A percentile compares a stretch with the other conserved stretches of the same genome.
phyloP scores from a whole-genome alignment of 2,329 filamentous ascomycete species.

The Epichloe baconii region DNA sequence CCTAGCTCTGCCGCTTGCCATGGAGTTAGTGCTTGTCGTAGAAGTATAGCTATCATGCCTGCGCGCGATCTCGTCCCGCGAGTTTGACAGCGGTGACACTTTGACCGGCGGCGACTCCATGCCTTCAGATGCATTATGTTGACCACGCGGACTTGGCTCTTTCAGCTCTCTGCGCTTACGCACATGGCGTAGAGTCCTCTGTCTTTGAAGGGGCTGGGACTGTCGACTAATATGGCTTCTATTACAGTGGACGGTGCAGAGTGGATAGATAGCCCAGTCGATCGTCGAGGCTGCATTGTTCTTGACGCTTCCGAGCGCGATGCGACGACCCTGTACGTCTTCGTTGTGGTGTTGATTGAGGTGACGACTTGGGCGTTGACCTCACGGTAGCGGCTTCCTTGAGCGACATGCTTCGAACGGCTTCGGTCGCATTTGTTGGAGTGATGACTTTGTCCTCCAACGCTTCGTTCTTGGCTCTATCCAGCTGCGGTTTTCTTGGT shows the following conservation, averaged over 20 bases:
- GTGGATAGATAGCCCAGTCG: constrained; percentile 40
- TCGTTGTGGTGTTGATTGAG: constrained; percentile 11
- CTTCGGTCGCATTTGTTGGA: constrained; percentile 39
- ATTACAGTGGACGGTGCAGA: constrained; percentile 44
- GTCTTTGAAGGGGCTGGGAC: constrained; percentile 26
- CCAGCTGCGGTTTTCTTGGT: background rate
- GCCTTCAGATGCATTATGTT: constrained; percentile 6
- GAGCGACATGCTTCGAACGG: constrained; percentile 33
- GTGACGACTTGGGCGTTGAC: constrained; percentile 25
- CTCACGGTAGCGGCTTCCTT: constrained; percentile 25
- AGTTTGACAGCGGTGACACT: constrained; percentile 17
- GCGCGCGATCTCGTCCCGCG: constrained; percentile 13
- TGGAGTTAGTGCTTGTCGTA: constrained; percentile 33
- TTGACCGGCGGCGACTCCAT: constrained; percentile 8
- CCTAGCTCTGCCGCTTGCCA: constrained; percentile 41
- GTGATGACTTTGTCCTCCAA: constrained; percentile 34
- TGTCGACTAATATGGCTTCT: constrained; percentile 44
- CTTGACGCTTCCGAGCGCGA: constrained; percentile 26
- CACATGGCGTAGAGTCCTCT: constrained; percentile 47
- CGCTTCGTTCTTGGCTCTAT: constrained; percentile 15
- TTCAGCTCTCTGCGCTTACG: constrained; percentile 41
- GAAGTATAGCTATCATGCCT: constrained; percentile 38
- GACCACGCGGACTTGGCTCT: constrained; percentile 22
- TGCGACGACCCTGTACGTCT: constrained; percentile 14
- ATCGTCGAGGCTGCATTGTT: constrained; percentile 32